phyloP scores from a whole-genome alignment of 306 rosid genomes.

The Amphicarpaea edgeworthii region DNA sequence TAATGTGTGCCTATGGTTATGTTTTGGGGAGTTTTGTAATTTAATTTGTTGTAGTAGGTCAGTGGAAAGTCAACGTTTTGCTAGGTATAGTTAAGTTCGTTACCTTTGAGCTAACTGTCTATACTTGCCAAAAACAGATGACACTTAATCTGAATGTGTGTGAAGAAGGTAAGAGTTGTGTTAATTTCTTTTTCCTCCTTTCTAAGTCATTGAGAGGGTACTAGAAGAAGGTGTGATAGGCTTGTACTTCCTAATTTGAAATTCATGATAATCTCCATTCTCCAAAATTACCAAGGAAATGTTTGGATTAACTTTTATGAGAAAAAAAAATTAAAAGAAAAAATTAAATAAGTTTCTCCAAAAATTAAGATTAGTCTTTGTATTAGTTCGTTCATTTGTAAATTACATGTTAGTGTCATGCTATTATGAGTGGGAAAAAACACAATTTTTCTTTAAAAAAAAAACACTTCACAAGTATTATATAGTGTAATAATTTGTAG shows the following conservation, averaged over 20 bases:
- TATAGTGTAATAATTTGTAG: background rate
- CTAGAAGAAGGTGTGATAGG: background rate
- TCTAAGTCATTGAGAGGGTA: constrained; percentile 17
- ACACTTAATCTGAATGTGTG: constrained; percentile 2
- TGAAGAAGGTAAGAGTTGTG: constrained; percentile 17
- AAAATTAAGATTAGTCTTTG: too few relatives aligned
- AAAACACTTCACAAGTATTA: background rate
- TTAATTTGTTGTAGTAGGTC: constrained; percentile 26
- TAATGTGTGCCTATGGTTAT: constrained; percentile 26
- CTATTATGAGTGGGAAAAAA: too few relatives aligned
- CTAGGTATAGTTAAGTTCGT: constrained; percentile 29
- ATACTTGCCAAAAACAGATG: background rate
- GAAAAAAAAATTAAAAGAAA: too few relatives aligned
- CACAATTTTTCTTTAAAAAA: too few relatives aligned
- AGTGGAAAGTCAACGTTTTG: constrained; percentile 39
- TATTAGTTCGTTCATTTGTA: too few relatives aligned
- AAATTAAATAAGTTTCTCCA: too few relatives aligned
- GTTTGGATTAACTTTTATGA: too few relatives aligned
- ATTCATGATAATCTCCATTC: constrained; percentile 26
- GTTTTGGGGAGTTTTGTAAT: constrained; percentile 11
- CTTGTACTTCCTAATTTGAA: constrained; percentile 16
- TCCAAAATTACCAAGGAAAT: too few relatives aligned
- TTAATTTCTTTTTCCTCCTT: constrained; percentile 30
- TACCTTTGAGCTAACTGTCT: constrained; percentile 8
- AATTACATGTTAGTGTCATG: background rate